Evolutionary conservation across 1,284 basidiomycete genomes (phyloP).

Genomic region (Grifola frondosa): DNA sequence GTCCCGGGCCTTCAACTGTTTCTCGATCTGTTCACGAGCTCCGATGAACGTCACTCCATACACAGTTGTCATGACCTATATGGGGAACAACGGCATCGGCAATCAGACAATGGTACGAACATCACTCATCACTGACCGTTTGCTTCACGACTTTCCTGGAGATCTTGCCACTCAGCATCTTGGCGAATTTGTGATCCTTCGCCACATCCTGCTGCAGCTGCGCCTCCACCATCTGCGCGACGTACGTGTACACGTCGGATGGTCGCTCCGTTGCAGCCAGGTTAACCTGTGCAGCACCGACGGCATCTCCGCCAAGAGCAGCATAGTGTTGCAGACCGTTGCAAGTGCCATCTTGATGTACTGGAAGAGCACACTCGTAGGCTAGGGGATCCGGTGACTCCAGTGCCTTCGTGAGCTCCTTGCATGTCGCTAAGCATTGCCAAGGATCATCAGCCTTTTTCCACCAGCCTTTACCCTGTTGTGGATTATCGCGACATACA

Average conservation of each 20-base stretch:
- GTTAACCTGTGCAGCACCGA: slow-evolving; percentile 93
- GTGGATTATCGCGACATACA: slow-evolving; percentile 1
- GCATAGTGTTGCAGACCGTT: slow-evolving; percentile 99
- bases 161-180: slow-evolving; percentile 76
- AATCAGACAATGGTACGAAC: not conserved
- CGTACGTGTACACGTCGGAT: slow-evolving; percentile 94
- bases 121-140: slow-evolving; percentile 55
- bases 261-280: slow-evolving; percentile 84
- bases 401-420: slow-evolving; percentile 81
- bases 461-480: slow-evolving; percentile 83
- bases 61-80: slow-evolving; percentile 96
- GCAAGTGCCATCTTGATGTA: slow-evolving; percentile 98
- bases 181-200: slow-evolving; percentile 57
- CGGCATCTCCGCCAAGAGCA: slow-evolving; percentile 90
- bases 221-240: slow-evolving; percentile 81
- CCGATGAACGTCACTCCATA: slow-evolving; percentile 98
- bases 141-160: slow-evolving; percentile 98
- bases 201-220: slow-evolving; percentile 49
- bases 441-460: slow-evolving; percentile 91
- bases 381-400: slow-evolving; percentile 71
- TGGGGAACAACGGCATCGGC: slow-evolving; percentile 6
- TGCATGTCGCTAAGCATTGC: slow-evolving; percentile 94
- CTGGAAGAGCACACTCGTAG: slow-evolving; percentile 79
- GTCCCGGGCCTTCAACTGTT: slow-evolving; percentile 78
- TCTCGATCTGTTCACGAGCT: slow-evolving; percentile 93